These are phyloP conservation scores for Eutrema heterophyllum DNA, from an alignment of 345 rosid genomes.

Conservation along the genomic window DNA sequence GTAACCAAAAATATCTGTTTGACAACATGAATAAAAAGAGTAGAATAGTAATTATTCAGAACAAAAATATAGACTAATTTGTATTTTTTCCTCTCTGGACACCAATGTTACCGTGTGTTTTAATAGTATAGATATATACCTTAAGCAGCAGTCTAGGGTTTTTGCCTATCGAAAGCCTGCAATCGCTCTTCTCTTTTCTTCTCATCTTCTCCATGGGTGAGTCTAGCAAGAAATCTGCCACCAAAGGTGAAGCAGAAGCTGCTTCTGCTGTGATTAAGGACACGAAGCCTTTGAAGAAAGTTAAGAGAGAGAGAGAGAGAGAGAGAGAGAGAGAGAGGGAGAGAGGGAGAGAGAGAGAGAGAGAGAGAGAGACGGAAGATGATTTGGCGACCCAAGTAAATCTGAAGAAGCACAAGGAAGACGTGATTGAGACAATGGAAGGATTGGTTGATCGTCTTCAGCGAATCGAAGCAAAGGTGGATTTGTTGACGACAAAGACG, in stretches of 20 bases:
- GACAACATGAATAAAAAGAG: too few species aligned
- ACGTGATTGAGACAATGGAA: slow-evolving; percentile 35
- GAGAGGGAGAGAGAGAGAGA: too few species aligned
- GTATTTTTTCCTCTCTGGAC: too few species aligned
- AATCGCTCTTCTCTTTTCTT: neutral
- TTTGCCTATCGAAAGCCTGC: neutral
- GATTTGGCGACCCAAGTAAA: slow-evolving; percentile 35
- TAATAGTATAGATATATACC: too few species aligned
- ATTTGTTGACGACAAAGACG: slow-evolving; percentile 26
- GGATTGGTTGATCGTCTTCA: slow-evolving; percentile 26
- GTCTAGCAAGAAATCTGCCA: slow-evolving; percentile 39
- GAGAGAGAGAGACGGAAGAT: slow-evolving; percentile 51
- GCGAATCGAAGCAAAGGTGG: neutral
- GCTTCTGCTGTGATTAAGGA: slow-evolving; percentile 14
- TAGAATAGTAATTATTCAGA: too few species aligned
- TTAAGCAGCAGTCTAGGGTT: neutral
- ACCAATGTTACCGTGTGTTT: too few species aligned
- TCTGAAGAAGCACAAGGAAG: slow-evolving; percentile 54
- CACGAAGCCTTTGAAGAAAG: slow-evolving; percentile 35
- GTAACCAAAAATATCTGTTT: too few species aligned
- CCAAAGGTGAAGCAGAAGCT: slow-evolving; percentile 33
- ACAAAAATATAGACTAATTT: too few species aligned
- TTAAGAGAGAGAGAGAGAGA: too few species aligned
- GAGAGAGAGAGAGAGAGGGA: too few species aligned
- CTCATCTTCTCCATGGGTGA: slow-evolving; percentile 34